phyloP scores from a whole-genome alignment of 495 filamentous ascomycete species.

The Penicillium malachiteum region DNA sequence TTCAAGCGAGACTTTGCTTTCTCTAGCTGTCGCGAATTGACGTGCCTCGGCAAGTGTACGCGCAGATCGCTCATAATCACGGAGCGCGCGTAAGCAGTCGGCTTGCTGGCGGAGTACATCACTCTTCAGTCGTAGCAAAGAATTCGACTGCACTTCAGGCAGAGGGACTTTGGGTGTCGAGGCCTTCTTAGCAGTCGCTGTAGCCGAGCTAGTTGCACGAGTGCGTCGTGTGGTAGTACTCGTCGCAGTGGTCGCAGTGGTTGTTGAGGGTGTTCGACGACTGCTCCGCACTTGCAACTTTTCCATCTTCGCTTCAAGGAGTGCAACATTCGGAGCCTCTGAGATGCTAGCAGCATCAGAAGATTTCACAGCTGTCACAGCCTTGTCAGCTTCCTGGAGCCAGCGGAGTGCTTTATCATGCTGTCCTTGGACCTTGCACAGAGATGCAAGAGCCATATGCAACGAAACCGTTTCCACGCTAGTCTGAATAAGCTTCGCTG shows the following conservation, averaged over 20 bases:
- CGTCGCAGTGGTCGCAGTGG: constrained; percentile 16
- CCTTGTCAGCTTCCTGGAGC: constrained; percentile 44
- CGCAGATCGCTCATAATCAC: constrained; percentile 41
- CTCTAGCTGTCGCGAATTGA: constrained; percentile 34
- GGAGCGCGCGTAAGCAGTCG: constrained; percentile 37
- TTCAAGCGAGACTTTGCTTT: constrained; percentile 41
- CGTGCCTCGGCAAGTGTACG: constrained; percentile 32
- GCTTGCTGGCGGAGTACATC: constrained; percentile 67
- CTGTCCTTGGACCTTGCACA: constrained; percentile 38
- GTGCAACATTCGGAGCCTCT: constrained; percentile 19
- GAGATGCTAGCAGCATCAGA: constrained; percentile 20
- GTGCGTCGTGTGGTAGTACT: constrained; percentile 25
- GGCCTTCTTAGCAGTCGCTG: constrained; percentile 27
- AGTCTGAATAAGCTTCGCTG: constrained; percentile 37
- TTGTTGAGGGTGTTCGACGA: constrained; percentile 21
- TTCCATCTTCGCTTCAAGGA: constrained; percentile 42
- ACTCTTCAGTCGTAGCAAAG: constrained; percentile 57
- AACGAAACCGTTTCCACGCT: constrained; percentile 48
- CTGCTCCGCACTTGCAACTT: constrained; percentile 36
- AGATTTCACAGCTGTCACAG: constrained; percentile 27
- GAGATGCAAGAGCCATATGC: constrained; percentile 45
- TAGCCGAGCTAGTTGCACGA: constrained; percentile 33
- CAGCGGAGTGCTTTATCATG: constrained; percentile 50
- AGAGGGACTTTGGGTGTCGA: constrained; percentile 24
- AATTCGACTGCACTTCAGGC: constrained; percentile 50